phyloP scores from a whole-genome alignment of 495 filamentous ascomycete genomes.

The Trichoderma erinaceum region DNA sequence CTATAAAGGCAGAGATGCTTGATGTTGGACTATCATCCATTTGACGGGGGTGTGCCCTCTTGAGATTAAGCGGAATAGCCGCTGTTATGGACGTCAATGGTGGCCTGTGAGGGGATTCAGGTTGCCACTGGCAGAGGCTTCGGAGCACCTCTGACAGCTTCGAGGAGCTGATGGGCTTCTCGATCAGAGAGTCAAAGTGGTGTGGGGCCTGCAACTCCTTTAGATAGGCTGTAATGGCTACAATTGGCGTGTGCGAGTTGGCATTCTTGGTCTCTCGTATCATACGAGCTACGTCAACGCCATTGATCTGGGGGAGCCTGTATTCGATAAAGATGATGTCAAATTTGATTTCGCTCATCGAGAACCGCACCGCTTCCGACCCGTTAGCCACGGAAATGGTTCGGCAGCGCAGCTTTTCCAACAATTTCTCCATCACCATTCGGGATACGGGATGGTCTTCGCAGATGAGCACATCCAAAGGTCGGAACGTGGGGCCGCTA shows the following conservation, averaged over 20 bases:
- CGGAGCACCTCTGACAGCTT: conserved; percentile 83
- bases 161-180: conserved; percentile 87
- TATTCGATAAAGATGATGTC: conserved; percentile 98
- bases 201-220: conserved; percentile 92
- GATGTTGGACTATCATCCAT: conserved; percentile 82
- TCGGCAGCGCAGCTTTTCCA: conserved; percentile 90
- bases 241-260: conserved; percentile 90
- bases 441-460: conserved; percentile 98
- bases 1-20: conserved; percentile 67
- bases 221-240: conserved; percentile 94
- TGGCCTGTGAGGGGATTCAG: conserved; percentile 46
- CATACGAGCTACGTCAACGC: conserved; percentile 93
- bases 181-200: conserved; percentile 88
- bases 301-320: conserved; percentile 88
- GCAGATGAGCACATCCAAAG: conserved; percentile 90
- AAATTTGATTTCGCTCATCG: conserved; percentile 87
- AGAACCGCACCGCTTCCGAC: conserved; percentile 82
- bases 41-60: conserved; percentile 32
- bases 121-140: conserved; percentile 88
- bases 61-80: conserved; percentile 55
- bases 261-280: conserved; percentile 90
- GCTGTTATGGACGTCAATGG: conserved; percentile 32
- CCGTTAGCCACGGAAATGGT: conserved; percentile 90
- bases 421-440: conserved; percentile 91
- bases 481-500: conserved; percentile 80